Conservation (phyloP, 805 yeast species). For the Yamadazyma endophytica region DNA sequence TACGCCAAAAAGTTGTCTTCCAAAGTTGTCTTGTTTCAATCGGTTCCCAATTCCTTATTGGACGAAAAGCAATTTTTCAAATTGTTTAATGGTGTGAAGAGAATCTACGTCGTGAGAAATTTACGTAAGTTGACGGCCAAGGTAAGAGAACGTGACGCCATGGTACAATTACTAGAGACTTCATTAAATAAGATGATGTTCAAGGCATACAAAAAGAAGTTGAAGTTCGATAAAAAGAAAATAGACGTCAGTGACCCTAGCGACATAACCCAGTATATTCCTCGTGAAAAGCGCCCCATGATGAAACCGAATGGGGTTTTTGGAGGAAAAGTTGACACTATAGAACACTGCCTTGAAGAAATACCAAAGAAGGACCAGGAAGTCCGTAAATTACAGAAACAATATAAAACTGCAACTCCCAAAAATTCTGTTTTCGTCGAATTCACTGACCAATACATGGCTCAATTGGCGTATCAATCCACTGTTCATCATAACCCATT, state of each 20-base stretch:
- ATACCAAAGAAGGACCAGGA: slow-evolving; percentile 57
- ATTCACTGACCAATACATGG: slow-evolving; percentile 70
- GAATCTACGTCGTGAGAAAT: slow-evolving; percentile 77
- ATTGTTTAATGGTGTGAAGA: slow-evolving; percentile 76
- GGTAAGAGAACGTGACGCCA: slow-evolving; percentile 54
- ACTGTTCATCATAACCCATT: slow-evolving; percentile 63
- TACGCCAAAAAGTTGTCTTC: slow-evolving; percentile 72
- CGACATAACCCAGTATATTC: slow-evolving; percentile 55
- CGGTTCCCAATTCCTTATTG: slow-evolving; percentile 71
- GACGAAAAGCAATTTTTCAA: slow-evolving; percentile 70
- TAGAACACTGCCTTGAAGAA: slow-evolving; percentile 51
- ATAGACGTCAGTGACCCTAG: slow-evolving; percentile 37
- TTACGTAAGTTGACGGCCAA: slow-evolving; percentile 48
- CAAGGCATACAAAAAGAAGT: slow-evolving; percentile 58
- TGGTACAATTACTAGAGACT: slow-evolving; percentile 62
- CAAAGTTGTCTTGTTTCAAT: slow-evolving; percentile 79
- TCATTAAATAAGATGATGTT: slow-evolving; percentile 58
- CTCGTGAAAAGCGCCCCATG: slow-evolving; percentile 65
- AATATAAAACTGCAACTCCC: slow-evolving; percentile 47
- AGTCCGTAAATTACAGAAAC: slow-evolving; percentile 51
- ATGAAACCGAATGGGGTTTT: slow-evolving; percentile 45
- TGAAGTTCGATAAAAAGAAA: slow-evolving; percentile 67
- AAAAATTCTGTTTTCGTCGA: slow-evolving; percentile 79
- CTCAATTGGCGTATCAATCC: slow-evolving; percentile 68
- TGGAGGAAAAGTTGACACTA: slow-evolving; percentile 54